Evolutionary conservation across 345 rosid genomes (phyloP), one percentile per base, ranked within the genome.

Genomic region (Salix brachista): DNA sequence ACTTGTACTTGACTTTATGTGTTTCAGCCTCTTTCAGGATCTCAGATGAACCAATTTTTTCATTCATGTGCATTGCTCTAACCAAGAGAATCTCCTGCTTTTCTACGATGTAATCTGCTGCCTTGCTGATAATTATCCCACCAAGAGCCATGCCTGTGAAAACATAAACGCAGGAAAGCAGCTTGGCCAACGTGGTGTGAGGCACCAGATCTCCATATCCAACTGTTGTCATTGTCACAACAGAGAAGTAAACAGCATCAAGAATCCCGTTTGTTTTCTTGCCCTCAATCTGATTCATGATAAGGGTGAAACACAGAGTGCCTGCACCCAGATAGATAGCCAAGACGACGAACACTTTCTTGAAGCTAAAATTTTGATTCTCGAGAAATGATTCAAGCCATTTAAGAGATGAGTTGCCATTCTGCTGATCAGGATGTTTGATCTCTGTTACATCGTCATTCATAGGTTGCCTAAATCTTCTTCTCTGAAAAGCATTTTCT

Each of bases 141-240:
- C 79, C 87, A 28, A 87, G 77, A 66, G 86, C 85, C 89, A 87
- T 82, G 46, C 94, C 94, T 1, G 76, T 26, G 65, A 89, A 86
- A 16, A 84, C 91, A 70, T 75, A 88, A 23, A 80, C 6, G 39
- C 85, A 81, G 2, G 90, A 86, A 17, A 90, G 82, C 10, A 89
- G 75, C 80, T 89, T 87, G 0, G 84, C 78, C 70, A 74, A 26
- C 4, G 77, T 30, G 75, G 79, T 86, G 14, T 25, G 72, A 19
- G 94, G 92, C 30, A 88, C 86, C 28, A 89, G 84, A 77, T 89
- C 92, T 1, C 94, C 92, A 67, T 87, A 87, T 68, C 91, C 94
- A 11, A 86, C 90, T 0, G 89, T 86, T 8, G 90, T 87, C 88
- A 88, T 83, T 5, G 91, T 86, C 75, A 88, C 87, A 12, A 88